A percentile compares a stretch with the other conserved stretches of the same genome.
These are phyloP conservation scores for Crotalaria pallida DNA, from an alignment of 306 rosid species.

Conservation along the genomic window DNA sequence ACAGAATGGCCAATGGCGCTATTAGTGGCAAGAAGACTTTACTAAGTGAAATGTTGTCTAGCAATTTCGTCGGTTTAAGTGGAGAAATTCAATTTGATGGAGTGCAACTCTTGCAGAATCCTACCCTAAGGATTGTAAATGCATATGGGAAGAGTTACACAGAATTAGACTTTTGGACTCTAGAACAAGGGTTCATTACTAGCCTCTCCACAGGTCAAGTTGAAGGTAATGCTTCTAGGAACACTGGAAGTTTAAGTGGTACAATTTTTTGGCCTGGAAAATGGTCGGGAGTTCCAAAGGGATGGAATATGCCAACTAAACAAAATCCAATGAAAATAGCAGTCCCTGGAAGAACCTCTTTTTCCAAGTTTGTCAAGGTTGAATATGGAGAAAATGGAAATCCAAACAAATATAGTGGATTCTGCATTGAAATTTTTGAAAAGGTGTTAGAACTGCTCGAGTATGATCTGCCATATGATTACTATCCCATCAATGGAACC, in stretches of 20 bases:
- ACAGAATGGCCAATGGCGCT: constrained; percentile 12
- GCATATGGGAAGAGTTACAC: constrained; percentile 31
- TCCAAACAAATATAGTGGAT: constrained; percentile 33
- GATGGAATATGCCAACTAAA: constrained; percentile 57
- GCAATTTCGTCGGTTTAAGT: constrained; percentile 46
- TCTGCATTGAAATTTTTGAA: constrained; percentile 46
- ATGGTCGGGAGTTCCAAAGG: constrained; percentile 33
- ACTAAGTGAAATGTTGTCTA: constrained; percentile 23
- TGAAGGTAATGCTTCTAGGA: constrained; percentile 3
- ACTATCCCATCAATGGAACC: constrained; percentile 24
- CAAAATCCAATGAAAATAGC: constrained; percentile 49
- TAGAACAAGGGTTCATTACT: constrained; percentile 26
- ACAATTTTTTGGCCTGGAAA: constrained; percentile 70
- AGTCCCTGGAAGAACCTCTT: constrained; percentile 54
- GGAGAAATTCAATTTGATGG: constrained; percentile 48
- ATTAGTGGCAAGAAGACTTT: background rate
- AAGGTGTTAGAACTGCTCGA: constrained; percentile 22
- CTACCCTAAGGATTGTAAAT: constrained; percentile 48
- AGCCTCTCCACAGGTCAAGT: constrained; percentile 8
- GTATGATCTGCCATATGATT: constrained; percentile 43
- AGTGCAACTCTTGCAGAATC: constrained; percentile 28
- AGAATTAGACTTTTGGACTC: constrained; percentile 56
- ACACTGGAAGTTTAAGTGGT: constrained; percentile 17
- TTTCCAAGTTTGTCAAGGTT: constrained; percentile 56
- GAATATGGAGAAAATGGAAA: constrained; percentile 14